Evolutionary conservation across 441 rosid species (phyloP), one percentile per base, ranked within the genome.

Genomic region (Pelargonium fulgidum): DNA sequence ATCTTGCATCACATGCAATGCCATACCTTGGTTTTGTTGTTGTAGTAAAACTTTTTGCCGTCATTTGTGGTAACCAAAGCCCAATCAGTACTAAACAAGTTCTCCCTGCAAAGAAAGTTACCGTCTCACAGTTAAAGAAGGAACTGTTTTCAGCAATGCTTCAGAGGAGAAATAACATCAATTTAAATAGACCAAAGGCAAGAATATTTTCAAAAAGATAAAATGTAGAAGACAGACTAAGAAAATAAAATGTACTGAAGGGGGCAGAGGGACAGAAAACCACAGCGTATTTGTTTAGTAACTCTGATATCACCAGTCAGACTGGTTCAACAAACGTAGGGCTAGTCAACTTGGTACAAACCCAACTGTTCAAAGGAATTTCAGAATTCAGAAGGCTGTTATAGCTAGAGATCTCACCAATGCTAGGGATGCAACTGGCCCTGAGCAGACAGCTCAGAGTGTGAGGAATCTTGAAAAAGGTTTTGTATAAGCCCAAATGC

Each of bases 1-100:
- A 65, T 62, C 52, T 41, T 13, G 16, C 48, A 64, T 61, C 29
- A 56, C 19, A 65, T 64, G 56, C 13, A 66, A 47, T 2, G 62
- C 3, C 41, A 58, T 78, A 91, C 98, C 98, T 89, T 92, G 36
- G 96, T 89, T 87, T 87, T 88, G 81, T 64, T 86, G 82, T 92
- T 89, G 84, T 88, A 89, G 86, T 95, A 95, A 81, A 92, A 95
- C 56, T 83, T 92, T 77, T 88, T 90, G 39, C 93, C 95, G 78
- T 95, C 98, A 77, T 81, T 90, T 70, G 96, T 92, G 39, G 92
- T 84, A 73, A 95, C 86, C 66, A 88, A 74, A 19, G 87, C 92
- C 99, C 99, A 95, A 73, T 90, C 96, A 7, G 95, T 92, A 72
- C 89, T 96, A 54, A 82, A 81, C 82, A 95, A 79, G 80, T 80